Conservation (phyloP, 73 alveolate genomes). For the Breviolum minutum region DNA sequence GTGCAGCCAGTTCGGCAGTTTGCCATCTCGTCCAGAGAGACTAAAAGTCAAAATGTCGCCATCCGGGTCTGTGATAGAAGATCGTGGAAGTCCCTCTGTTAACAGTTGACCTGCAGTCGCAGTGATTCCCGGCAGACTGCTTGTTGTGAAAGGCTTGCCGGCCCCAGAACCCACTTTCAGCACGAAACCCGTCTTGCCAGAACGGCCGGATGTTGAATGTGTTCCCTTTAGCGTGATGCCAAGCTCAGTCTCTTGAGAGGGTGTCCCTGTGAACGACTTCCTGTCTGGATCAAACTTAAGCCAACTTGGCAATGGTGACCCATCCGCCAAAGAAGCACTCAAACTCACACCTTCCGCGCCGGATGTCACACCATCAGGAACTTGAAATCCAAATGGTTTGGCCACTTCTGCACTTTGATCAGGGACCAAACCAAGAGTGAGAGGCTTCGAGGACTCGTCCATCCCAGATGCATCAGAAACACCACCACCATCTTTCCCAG, state of each 20-base stretch:
- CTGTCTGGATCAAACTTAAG: background rate
- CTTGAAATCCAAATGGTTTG: background rate
- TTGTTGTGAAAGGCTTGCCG: background rate
- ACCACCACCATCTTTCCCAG: too few species aligned
- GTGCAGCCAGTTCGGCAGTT: background rate
- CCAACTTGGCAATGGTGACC: conserved; percentile 22
- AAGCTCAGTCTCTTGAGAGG: background rate
- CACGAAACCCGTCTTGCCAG: background rate
- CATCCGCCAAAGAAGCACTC: background rate
- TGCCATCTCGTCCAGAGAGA: background rate
- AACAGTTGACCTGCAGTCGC: background rate
- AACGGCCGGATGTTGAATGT: background rate
- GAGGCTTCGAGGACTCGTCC: background rate
- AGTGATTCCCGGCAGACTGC: background rate
- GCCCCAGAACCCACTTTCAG: background rate
- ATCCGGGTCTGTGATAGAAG: background rate
- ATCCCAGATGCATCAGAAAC: too few species aligned
- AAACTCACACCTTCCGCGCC: background rate
- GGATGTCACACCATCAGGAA: background rate
- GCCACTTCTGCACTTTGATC: conserved; percentile 6
- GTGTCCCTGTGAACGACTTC: background rate
- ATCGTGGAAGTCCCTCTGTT: background rate
- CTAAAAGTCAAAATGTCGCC: background rate
- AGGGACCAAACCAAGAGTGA: background rate
- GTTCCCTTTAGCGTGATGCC: background rate